These are phyloP conservation scores for Candida ipomoeae DNA, from an alignment of 805 yeast species.

Conservation along the genomic window DNA sequence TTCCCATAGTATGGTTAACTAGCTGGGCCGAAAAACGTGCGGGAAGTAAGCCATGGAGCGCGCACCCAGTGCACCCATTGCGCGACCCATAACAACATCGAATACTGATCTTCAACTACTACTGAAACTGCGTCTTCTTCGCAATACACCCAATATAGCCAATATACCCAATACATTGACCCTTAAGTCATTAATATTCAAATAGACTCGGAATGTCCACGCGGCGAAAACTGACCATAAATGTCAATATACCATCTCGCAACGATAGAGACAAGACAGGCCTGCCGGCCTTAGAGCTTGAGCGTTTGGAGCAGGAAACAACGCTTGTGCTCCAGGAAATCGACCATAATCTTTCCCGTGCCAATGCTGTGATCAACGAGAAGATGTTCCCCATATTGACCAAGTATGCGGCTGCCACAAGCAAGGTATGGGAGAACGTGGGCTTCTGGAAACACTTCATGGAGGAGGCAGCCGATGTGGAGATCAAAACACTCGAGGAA, in stretches of 20 bases:
- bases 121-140: too few species aligned
- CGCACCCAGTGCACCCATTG: background rate
- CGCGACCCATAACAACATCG: background rate
- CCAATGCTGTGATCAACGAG: slow-evolving; percentile 65
- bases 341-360: slow-evolving; percentile 64
- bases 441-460: slow-evolving; percentile 76
- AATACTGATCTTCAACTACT: background rate
- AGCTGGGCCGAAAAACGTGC: slow-evolving; percentile 1
- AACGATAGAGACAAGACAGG: slow-evolving; percentile 9
- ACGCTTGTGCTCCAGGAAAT: slow-evolving; percentile 74
- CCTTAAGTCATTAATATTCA: too few species aligned
- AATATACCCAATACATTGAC: too few species aligned
- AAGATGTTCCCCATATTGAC: slow-evolving; percentile 64
- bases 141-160: too few species aligned
- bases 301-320: slow-evolving; percentile 73
- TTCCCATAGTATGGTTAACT: slow-evolving; percentile 31
- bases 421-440: slow-evolving; percentile 59
- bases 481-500: slow-evolving; percentile 51
- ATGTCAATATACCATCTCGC: slow-evolving; percentile 8
- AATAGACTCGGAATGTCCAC: slow-evolving; percentile 5
- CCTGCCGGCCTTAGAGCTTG: slow-evolving; percentile 36
- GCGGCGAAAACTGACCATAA: slow-evolving; percentile 16
- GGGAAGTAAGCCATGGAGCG: background rate
- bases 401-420: slow-evolving; percentile 54
- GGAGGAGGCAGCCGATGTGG: slow-evolving; percentile 69